These are phyloP conservation scores for Calonectria honghensis DNA, from an alignment of 2,329 filamentous ascomycete species.

Conservation along the genomic window DNA sequence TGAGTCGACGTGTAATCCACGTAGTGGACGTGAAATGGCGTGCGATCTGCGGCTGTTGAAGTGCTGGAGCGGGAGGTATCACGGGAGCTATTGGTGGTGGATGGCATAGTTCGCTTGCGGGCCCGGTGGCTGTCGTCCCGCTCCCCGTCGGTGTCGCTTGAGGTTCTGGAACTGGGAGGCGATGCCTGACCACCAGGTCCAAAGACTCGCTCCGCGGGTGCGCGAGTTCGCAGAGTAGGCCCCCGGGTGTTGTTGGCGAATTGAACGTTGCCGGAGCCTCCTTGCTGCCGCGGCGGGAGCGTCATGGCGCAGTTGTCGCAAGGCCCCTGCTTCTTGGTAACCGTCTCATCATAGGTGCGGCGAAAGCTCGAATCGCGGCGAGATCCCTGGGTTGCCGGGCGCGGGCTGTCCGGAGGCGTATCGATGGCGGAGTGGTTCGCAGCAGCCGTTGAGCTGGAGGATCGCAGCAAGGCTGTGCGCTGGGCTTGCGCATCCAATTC, in stretches of 20 bases:
- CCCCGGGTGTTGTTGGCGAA: conserved; percentile 64
- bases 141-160: conserved; percentile 72
- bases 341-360: conserved; percentile 79
- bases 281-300: conserved; percentile 67
- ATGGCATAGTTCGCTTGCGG: conserved; percentile 65
- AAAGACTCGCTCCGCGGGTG: conserved; percentile 76
- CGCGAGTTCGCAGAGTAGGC: conserved; percentile 76
- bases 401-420: conserved; percentile 76
- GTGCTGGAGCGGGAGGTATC: conserved; percentile 72
- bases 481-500: conserved; percentile 67
- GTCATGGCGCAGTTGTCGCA: conserved; percentile 83
- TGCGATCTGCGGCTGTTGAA: conserved; percentile 68
- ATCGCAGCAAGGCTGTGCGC: conserved; percentile 64
- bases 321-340: conserved; percentile 77
- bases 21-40: conserved; percentile 76
- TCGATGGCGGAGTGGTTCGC: conserved; percentile 68
- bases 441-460: conserved; percentile 60
- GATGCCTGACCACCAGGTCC: conserved; percentile 68
- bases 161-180: conserved; percentile 71
- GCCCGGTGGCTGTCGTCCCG: conserved; percentile 64
- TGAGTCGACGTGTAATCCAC: conserved; percentile 82
- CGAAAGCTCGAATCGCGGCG: conserved; percentile 76
- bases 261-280: conserved; percentile 51
- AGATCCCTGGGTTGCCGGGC: conserved; percentile 61
- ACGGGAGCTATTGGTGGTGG: conserved; percentile 65